Evolutionary conservation across 2,329 filamentous ascomycete genomes (phyloP), one percentile per base, ranked within the genome.

Genomic region (Fusarium domesticum): DNA sequence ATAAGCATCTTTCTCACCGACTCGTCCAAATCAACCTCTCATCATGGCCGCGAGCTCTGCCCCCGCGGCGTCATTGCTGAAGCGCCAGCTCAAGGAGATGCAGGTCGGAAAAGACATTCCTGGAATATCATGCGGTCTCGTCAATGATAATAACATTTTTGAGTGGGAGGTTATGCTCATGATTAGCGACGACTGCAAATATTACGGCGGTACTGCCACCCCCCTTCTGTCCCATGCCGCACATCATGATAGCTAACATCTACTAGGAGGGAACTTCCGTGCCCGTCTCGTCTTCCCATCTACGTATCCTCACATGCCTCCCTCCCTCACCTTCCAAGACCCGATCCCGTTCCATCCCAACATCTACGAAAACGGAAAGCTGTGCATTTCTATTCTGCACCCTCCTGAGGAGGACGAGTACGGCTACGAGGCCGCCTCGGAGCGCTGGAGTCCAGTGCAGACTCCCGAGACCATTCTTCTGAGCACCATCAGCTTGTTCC

Each of bases 131-230:
- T 95, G 89, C 60, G 93, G 93, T 0, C 74, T 98, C 34, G 83
- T 91, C 40, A 83, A 85, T 60, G 87, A 87, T 66, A 86, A 73
- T 70, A 95, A 95, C 65, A 83, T 97, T 8, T 96, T 96, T 56
- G 87, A 95, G 73, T 98, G 93, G 93, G 91, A 97, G 69, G 90
- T 97, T 16, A 96, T 96, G 87, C 81, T 98, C 49, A 97, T 98
- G 92, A 92, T 97, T 55, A 89, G 83, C 51, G 91, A 96, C 59
- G 90, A 95, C 64, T 91, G 87, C 70, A 92, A 91, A 70, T 87
- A 88, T 68, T 96, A 96, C 60, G 91, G 91, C 60, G 91, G 91
- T 92, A 71, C 46, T 80, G 70, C 32, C 28, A 38, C 18, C 39
- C 34, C 32, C 12, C 40, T 25, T 25, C 25, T 6, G n/a, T n/a